Base-by-base conservation (phyloP, 1,284 basidiomycete species). In the Cutaneotrichosporon sp. region DNA sequence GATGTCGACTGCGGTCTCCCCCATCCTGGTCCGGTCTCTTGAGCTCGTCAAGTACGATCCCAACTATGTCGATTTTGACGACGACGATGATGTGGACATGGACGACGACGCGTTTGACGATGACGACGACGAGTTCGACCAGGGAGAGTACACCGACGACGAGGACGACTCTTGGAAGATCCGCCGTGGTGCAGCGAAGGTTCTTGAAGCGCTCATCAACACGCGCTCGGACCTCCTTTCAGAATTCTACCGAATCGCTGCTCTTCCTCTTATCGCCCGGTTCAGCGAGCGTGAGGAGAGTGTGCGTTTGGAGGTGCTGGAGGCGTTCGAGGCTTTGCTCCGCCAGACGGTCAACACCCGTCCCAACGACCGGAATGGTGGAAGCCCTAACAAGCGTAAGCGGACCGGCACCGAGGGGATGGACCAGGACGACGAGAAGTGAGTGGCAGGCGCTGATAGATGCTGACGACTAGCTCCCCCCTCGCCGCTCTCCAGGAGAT, bases 151-250 rank as follows among this genome's bases (percentile, higher is more conserved):
- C 77, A 93, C 92, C 8, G 96, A 99, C 72, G 96, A 99, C 70
- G 97, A 99, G 76, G 97, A 99, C 76, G 90, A 92, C n/a, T 97
- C 95, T 0, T 99, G 97, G 87, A 98, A 97, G 81, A 93, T 97
- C 66, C 89, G 97, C 65, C 87, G 96, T 60, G 90, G 92, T 5
- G 89, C 97, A 5, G 93, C 93, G 30, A 97, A 97, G 77, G 83
- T 98, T 2, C 84, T 99, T 14, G 83, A 88, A 14, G 90, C 91
- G 1, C 84, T 97, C 56, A 89, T 98, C 68, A 87, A 86, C 16
- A 96, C 95, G 5, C 89, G 93, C 13, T 89, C 92, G 1, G 96
- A 97, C 74, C 83, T 95, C 2, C 84, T 97, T 5, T 80, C 84
- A 5, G 84, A 88, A 1, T 85, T 97, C 58, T 96, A 92, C 82